phyloP scores from a whole-genome alignment of 202 grass and related monocot species.

The Carex sylvatica region DNA sequence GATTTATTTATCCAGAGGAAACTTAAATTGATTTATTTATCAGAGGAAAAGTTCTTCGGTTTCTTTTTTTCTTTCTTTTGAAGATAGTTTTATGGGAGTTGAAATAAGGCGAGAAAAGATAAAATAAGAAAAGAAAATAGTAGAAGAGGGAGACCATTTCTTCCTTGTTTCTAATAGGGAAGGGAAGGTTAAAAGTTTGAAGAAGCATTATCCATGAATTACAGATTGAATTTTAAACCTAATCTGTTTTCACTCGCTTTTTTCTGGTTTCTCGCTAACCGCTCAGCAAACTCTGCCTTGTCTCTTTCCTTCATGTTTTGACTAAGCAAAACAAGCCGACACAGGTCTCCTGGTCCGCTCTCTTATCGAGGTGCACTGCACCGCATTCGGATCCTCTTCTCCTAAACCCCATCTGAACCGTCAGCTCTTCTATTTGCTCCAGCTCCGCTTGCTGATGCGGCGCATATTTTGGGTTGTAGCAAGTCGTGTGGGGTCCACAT shows the following conservation, averaged over 20 bases:
- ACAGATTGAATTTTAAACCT: background rate
- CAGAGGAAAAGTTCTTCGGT: background rate
- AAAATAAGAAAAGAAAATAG: background rate
- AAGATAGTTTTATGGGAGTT: background rate
- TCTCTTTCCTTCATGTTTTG: background rate
- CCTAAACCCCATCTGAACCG: no score
- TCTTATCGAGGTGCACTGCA: background rate
- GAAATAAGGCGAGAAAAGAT: background rate
- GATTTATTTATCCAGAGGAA: background rate
- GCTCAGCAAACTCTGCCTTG: background rate
- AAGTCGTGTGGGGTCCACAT: no score
- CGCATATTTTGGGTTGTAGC: no score
- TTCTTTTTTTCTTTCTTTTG: background rate
- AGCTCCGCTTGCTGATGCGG: no score
- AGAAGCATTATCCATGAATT: background rate
- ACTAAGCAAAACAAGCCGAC: background rate
- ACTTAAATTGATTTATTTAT: no score
- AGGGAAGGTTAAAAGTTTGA: background rate
- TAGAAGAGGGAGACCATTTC: background rate
- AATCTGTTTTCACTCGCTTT: background rate
- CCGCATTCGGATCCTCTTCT: background rate
- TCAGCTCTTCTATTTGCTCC: no score
- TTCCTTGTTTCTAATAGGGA: background rate
- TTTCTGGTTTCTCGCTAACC: slow-evolving; percentile 5
- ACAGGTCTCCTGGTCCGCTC: background rate